Evolutionary conservation across 148 eudicot species (phyloP).

Genomic region (Fagopyrum esculentum): DNA sequence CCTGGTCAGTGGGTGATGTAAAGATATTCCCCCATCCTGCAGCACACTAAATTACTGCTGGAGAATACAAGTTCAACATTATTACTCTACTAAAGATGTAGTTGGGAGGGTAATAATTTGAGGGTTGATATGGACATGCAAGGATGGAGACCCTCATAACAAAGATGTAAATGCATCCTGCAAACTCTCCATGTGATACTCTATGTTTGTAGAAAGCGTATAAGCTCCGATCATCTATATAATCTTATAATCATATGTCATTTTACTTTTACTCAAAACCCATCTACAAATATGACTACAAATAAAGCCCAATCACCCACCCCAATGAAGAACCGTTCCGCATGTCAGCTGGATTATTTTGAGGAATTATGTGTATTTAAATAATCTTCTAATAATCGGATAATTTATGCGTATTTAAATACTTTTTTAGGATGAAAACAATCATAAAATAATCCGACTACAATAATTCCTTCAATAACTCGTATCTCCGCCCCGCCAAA

Average conservation of each 20-base stretch:
- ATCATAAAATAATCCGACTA: no score
- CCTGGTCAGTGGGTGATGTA: not conserved
- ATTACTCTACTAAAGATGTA: not conserved
- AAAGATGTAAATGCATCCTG: not conserved
- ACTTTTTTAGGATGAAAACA: no score
- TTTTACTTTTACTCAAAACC: no score
- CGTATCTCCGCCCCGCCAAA: no score
- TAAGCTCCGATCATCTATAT: not conserved
- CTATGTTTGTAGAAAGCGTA: not conserved
- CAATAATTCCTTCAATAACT: no score
- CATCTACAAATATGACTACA: no score
- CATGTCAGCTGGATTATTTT: no score
- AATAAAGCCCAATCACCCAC: no score
- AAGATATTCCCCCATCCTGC: not conserved
- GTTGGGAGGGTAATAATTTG: constrained; percentile 10
- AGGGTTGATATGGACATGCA: constrained; percentile 3
- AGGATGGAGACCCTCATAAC: constrained; percentile 8
- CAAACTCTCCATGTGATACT: constrained; percentile 7
- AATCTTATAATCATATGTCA: not conserved
- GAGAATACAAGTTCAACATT: not conserved
- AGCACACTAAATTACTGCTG: not conserved
- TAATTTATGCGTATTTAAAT: no score
- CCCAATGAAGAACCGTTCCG: no score
- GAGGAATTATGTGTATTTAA: no score
- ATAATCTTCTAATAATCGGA: no score